Conservation (phyloP, 495 filamentous ascomycete genomes). For the Neurospora sp. region DNA sequence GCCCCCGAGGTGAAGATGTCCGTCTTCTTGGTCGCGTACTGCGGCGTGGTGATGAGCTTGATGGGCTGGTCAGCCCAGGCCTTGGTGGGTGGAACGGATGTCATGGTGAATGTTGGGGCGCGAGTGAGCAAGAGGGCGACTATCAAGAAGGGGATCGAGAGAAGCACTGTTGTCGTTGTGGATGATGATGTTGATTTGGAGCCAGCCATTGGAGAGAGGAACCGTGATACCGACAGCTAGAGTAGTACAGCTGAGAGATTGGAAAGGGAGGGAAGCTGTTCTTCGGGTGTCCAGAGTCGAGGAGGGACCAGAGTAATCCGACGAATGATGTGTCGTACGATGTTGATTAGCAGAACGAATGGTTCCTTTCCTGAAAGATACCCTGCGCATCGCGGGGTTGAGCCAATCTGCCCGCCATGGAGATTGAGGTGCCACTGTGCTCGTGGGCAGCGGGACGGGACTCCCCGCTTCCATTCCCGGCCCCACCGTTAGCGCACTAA, state of each 20-base stretch:
- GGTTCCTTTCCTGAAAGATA: background rate
- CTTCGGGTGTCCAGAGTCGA: background rate
- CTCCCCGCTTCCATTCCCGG: background rate
- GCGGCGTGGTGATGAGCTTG: constrained; percentile 37
- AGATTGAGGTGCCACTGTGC: background rate
- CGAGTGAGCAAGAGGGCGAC: constrained; percentile 31
- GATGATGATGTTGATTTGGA: background rate
- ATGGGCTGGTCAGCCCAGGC: constrained; percentile 43
- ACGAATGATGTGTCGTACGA: constrained; percentile 10
- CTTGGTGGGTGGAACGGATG: constrained; percentile 23
- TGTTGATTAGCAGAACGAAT: constrained; percentile 3
- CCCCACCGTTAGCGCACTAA: background rate
- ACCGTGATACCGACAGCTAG: background rate
- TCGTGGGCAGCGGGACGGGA: background rate
- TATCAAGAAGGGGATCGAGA: constrained; percentile 20
- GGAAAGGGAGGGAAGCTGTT: background rate
- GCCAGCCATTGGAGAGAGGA: constrained; percentile 7
- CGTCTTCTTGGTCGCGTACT: constrained; percentile 36
- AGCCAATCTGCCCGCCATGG: background rate
- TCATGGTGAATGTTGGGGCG: constrained; percentile 32
- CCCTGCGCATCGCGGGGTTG: background rate
- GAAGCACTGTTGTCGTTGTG: constrained; percentile 4
- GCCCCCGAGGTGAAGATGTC: constrained; percentile 43
- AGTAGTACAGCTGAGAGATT: background rate
- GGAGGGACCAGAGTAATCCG: background rate